Evolutionary conservation across 208 protist genomes (phyloP).

Genomic region (Wallacemonas sp.): DNA sequence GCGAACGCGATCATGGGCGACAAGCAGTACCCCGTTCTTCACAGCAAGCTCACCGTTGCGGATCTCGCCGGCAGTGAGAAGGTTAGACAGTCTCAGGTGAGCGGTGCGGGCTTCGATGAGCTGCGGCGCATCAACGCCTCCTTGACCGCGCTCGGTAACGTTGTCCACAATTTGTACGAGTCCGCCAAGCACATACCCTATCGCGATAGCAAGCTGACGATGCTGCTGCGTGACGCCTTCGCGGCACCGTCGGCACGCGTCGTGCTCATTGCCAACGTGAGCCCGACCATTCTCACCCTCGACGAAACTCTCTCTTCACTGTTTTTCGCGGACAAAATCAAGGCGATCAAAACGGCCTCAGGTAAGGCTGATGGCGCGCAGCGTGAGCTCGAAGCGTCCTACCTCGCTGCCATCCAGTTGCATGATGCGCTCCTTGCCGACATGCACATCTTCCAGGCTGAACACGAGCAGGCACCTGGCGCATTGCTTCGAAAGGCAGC

Average conservation of each 20-base stretch:
- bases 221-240: conserved; percentile 77
- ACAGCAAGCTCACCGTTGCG: conserved; percentile 75
- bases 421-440: conserved; percentile 54
- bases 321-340: conserved; percentile 85
- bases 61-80: conserved; percentile 93
- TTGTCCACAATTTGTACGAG: conserved; percentile 73
- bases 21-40: conserved; percentile 36
- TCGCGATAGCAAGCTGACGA: conserved; percentile 85
- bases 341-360: conserved; percentile 33
- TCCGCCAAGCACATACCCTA: conserved; percentile 69
- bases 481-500: conserved; percentile 12
- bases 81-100: conserved; percentile 49
- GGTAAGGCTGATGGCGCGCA: background rate
- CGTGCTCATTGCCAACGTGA: conserved; percentile 77
- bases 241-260: conserved; percentile 50
- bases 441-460: conserved; percentile 32
- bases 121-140: conserved; percentile 88
- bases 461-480: conserved; percentile 17
- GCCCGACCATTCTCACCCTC: conserved; percentile 54
- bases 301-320: conserved; percentile 82
- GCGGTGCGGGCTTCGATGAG: conserved; percentile 66
- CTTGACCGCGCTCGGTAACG: conserved; percentile 87
- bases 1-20: conserved; percentile 30
- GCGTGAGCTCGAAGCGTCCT: conserved; percentile 22
- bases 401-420: conserved; percentile 28